Percentiles rank a stretch among this genome's conserved stretches.
Evolutionary conservation across 2,329 filamentous ascomycete species (phyloP).

Genomic region (Aspergillus pseudotamarii): DNA sequence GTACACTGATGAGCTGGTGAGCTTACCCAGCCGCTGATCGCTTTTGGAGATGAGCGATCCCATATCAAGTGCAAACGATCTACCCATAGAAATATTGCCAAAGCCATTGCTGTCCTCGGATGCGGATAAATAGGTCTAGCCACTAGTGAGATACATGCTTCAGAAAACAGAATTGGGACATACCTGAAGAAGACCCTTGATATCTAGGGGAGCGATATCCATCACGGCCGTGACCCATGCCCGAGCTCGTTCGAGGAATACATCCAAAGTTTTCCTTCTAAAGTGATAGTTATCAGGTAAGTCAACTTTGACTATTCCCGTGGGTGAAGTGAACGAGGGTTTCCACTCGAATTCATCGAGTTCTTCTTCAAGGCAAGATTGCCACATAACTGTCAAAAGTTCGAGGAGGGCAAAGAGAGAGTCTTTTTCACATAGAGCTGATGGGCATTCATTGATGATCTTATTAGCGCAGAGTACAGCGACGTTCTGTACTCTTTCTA

Average conservation of each 20-base stretch:
- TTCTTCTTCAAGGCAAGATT: slow-evolving; percentile 89
- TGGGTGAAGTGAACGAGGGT: slow-evolving; percentile 74
- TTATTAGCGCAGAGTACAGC: slow-evolving; percentile 81
- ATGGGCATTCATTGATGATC: slow-evolving; percentile 82
- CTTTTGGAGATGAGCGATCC: slow-evolving; percentile 82
- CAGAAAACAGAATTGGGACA: slow-evolving; percentile 1
- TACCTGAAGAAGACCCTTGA: slow-evolving; percentile 83
- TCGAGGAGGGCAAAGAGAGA: slow-evolving; percentile 93
- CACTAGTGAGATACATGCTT: slow-evolving; percentile 7
- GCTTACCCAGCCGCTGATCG: slow-evolving; percentile 73
- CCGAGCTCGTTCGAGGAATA: slow-evolving; percentile 74
- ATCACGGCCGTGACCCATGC: slow-evolving; percentile 80
- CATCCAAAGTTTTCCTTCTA: slow-evolving; percentile 76
- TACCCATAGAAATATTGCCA: slow-evolving; percentile 86
- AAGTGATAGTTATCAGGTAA: slow-evolving; percentile 92
- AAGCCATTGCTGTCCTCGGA: slow-evolving; percentile 90
- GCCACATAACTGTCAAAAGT: slow-evolving; percentile 91
- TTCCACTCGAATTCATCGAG: slow-evolving; percentile 90
- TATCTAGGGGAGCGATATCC: slow-evolving; percentile 83
- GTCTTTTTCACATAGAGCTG: slow-evolving; percentile 83
- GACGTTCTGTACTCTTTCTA: slow-evolving; percentile 85
- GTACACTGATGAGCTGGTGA: background rate
- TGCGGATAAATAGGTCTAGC: slow-evolving; percentile 87
- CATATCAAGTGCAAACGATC: slow-evolving; percentile 93
- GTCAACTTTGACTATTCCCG: slow-evolving; percentile 79